phyloP scores from a whole-genome alignment of 2,329 filamentous ascomycete genomes.

The Chalaropsis thielavioides region DNA sequence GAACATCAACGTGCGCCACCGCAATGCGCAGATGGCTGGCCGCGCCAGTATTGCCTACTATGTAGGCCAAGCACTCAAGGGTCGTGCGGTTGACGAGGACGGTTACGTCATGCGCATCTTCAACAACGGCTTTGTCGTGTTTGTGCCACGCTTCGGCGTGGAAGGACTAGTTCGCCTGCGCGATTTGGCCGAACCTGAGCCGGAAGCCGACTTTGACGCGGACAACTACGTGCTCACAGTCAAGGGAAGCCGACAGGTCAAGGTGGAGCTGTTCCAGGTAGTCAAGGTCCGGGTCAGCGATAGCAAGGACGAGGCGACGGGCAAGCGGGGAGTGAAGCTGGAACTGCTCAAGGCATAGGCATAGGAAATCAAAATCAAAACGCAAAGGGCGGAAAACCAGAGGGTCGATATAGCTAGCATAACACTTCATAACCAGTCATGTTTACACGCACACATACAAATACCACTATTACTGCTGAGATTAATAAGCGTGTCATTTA shows the following conservation, averaged over 20 bases:
- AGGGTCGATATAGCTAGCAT: neutral
- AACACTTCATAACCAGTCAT: slow-evolving; percentile 1
- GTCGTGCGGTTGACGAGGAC: slow-evolving; percentile 49
- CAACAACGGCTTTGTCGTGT: slow-evolving; percentile 91
- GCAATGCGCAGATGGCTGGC: slow-evolving; percentile 91
- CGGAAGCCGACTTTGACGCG: slow-evolving; percentile 68
- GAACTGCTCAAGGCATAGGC: slow-evolving; percentile 37
- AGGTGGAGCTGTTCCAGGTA: slow-evolving; percentile 80
- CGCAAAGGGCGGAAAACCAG: neutral
- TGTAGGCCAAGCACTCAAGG: slow-evolving; percentile 84
- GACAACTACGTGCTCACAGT: slow-evolving; percentile 67
- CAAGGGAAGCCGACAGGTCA: slow-evolving; percentile 38
- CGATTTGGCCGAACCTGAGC: slow-evolving; percentile 59
- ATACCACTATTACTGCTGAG: neutral
- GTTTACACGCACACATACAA: neutral
- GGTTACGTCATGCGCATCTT: slow-evolving; percentile 96
- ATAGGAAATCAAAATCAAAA: slow-evolving; percentile 8
- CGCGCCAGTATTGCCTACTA: slow-evolving; percentile 95
- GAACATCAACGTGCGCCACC: slow-evolving; percentile 95
- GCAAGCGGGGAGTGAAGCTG: slow-evolving; percentile 81
- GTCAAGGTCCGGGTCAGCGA: slow-evolving; percentile 80
- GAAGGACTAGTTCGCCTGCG: slow-evolving; percentile 78
- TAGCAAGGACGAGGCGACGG: slow-evolving; percentile 86
- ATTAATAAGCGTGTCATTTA: slow-evolving; percentile 7
- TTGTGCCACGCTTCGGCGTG: slow-evolving; percentile 90